Percentiles rank a stretch among this genome's conserved stretches.
phyloP scores from a whole-genome alignment of 208 protist species.

The Wallacemonas collosoma region DNA sequence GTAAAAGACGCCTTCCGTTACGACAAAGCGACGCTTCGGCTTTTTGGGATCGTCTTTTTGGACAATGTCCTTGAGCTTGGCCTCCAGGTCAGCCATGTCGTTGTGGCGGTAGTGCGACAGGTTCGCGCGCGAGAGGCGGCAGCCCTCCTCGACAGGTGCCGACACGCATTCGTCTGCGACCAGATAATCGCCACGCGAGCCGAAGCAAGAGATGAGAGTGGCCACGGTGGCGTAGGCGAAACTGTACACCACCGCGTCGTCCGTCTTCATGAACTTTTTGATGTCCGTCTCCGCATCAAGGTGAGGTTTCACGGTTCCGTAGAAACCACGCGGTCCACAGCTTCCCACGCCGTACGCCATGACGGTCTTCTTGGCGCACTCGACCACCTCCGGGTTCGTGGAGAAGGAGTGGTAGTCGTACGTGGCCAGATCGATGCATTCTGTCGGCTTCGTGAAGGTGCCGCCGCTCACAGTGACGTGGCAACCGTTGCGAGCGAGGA shows the following conservation, averaged over 20 bases:
- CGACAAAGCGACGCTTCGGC: slow-evolving; percentile 90
- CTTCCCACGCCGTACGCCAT: slow-evolving; percentile 96
- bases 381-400: slow-evolving; percentile 76
- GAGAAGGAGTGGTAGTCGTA: slow-evolving; percentile 95
- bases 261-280: slow-evolving; percentile 87
- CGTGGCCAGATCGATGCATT: slow-evolving; percentile 90
- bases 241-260: slow-evolving; percentile 94
- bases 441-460: slow-evolving; percentile 27
- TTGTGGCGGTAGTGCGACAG: slow-evolving; percentile 95
- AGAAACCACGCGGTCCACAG: slow-evolving; percentile 98
- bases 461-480: slow-evolving; percentile 55
- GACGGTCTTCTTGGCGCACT: slow-evolving; percentile 83
- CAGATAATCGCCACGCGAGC: slow-evolving; percentile 91
- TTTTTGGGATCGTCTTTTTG: slow-evolving; percentile 65
- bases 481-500: slow-evolving; percentile 52
- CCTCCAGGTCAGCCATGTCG: slow-evolving; percentile 93
- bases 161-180: slow-evolving; percentile 89
- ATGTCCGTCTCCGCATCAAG: slow-evolving; percentile 92
- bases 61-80: slow-evolving; percentile 71
- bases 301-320: slow-evolving; percentile 97
- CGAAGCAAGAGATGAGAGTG: slow-evolving; percentile 95
- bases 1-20: slow-evolving; percentile 96
- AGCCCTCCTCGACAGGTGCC: slow-evolving; percentile 87
- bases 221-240: slow-evolving; percentile 95
- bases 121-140: slow-evolving; percentile 86